Percentiles rank a stretch among this genome's conserved stretches.
These are phyloP conservation scores for Sabuloglossum arenarium DNA, from an alignment of 495 filamentous ascomycete species.

Conservation along the genomic window DNA sequence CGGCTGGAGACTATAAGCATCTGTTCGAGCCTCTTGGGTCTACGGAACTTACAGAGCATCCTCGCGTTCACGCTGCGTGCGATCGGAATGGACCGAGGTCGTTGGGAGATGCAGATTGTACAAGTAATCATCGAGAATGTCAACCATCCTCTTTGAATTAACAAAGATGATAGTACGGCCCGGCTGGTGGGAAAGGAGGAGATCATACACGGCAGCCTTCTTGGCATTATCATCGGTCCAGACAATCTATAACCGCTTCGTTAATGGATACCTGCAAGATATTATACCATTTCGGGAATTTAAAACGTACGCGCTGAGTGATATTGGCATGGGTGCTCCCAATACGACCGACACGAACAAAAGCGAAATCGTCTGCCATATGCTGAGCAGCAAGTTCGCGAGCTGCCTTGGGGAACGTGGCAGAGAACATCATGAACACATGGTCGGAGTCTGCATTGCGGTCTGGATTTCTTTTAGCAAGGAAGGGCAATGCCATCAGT, in stretches of 20 bases:
- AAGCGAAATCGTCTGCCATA: conserved; percentile 48
- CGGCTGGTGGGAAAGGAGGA: conserved; percentile 44
- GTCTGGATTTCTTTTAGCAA: conserved; percentile 11
- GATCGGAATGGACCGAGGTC: conserved; percentile 70
- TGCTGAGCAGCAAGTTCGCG: conserved; percentile 57
- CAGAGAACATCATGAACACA: conserved; percentile 83
- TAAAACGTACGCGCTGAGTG: conserved; percentile 31
- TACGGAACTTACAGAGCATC: conserved; percentile 52
- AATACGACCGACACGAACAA: conserved; percentile 65
- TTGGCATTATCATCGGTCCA: conserved; percentile 41
- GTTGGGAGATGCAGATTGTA: conserved; percentile 59
- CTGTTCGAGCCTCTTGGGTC: not conserved
- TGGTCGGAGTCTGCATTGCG: conserved; percentile 62
- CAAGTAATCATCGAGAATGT: conserved; percentile 70
- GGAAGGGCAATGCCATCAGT: not conserved
- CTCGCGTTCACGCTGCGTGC: conserved; percentile 82
- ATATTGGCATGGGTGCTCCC: conserved; percentile 66
- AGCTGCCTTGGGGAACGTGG: conserved; percentile 64
- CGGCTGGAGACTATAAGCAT: conserved; percentile 24
- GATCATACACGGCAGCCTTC: conserved; percentile 46
- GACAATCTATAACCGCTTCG: conserved; percentile 24
- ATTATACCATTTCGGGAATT: not conserved
- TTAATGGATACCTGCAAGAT: not conserved
- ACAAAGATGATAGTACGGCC: conserved; percentile 82
- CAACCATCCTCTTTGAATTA: conserved; percentile 53